Base-by-base conservation (phyloP, 805 yeast species). In the Saturnispora quitensis region DNA sequence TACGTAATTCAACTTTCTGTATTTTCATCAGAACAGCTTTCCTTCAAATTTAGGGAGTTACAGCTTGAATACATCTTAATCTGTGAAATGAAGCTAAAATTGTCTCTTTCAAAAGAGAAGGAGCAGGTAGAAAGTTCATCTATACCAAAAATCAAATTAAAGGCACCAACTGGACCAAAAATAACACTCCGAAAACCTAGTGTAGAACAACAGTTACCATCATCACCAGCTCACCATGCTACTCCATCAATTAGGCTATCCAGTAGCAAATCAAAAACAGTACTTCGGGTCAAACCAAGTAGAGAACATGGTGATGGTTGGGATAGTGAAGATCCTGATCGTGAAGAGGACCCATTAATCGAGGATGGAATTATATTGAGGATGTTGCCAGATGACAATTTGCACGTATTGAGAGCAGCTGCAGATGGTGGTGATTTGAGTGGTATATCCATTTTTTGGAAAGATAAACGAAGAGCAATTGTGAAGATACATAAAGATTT, bases 271-370 rank as follows among this genome's bases (percentile, higher is more conserved):
- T 80, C 81, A 3, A 69, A 74, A 33, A 75, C 51, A 2, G 51
- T 49, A 3, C 43, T 78, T 27, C 65, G 80, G 55, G 72, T 79
- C 38, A 79, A 77, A 55, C 82, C 82, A 1, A 74, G 79, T 0
- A 73, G 96, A 59, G 74, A 84, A 3, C 93, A 95, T 0, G 96
- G 96, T 4, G 97, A 91, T 60, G 98, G 98, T 1, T 91, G 91
- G 66, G 99, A 91, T 63, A 85, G 96, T 2, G 98, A 91, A 61
- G 97, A 95, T 18, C 95, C 97, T 0, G 98, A 91, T 58, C 72
- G 88, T 25, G 99, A 93, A 64, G 97, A 89, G 54, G 97, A 93
- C 62, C 98, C 99, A 1, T 69, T 89, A 55, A 72, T 89, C 8
- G 98, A 93, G 62, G 95, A 88, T 57, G 96, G 93, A 0, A 74